Percentiles rank a stretch among this genome's conserved stretches.
Evolutionary conservation across 345 rosid genomes (phyloP).

Genomic region (Brassica rapa): DNA sequence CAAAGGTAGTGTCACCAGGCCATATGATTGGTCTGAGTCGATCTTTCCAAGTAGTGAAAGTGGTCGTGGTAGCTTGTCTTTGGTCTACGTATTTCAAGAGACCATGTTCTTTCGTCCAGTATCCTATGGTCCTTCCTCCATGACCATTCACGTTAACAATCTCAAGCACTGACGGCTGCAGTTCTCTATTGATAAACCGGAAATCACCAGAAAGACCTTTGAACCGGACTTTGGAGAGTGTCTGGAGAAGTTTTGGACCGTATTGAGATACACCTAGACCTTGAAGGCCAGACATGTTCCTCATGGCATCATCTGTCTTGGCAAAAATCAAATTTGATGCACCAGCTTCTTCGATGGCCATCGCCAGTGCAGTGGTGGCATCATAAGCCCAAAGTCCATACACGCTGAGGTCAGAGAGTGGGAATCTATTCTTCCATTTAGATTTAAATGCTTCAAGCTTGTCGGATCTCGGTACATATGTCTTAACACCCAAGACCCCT

Average conservation of each 20-base stretch:
- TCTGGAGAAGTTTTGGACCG: slow-evolving; percentile 44
- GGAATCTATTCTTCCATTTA: background rate
- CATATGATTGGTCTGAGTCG: slow-evolving; percentile 28
- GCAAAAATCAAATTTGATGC: background rate
- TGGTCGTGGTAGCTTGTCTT: background rate
- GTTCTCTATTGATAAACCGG: slow-evolving; percentile 35
- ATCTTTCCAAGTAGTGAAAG: slow-evolving; percentile 30
- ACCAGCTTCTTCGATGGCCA: background rate
- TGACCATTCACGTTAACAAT: slow-evolving; percentile 47
- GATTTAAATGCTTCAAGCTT: background rate
- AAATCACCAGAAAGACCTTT: slow-evolving; percentile 49
- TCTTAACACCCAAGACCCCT: background rate
- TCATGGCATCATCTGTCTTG: background rate
- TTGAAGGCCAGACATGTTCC: slow-evolving; percentile 40
- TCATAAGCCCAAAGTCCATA: background rate
- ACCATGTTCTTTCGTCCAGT: slow-evolving; percentile 44
- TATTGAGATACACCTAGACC: slow-evolving; percentile 41
- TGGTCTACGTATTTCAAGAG: slow-evolving; percentile 22
- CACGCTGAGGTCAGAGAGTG: background rate
- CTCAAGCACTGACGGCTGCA: slow-evolving; percentile 40
- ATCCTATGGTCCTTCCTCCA: slow-evolving; percentile 42
- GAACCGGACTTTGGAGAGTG: slow-evolving; percentile 41
- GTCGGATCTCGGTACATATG: background rate
- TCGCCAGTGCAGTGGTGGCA: background rate
- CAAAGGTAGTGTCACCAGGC: slow-evolving; percentile 36